Evolutionary conservation across 192 early-diverging fungal species (phyloP), one percentile per base, ranked within the genome.

Genomic region (Linnemannia schmuckeri): DNA sequence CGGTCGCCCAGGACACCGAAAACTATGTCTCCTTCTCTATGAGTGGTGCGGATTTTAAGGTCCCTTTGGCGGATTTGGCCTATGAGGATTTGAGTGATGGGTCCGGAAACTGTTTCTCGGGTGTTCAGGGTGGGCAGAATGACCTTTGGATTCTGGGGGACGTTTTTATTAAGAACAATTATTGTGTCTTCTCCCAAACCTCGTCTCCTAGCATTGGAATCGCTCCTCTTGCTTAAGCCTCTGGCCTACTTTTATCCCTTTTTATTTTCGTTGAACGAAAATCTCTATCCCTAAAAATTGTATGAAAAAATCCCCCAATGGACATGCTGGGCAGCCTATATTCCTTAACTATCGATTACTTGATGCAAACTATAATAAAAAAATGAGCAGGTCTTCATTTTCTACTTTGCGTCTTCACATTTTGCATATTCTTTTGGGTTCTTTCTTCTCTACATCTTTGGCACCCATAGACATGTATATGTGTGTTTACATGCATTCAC

Each of bases 91-190:
- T 82, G 22, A 74, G 80, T 20, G 80, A 81, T 70, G 80, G 80
- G 27, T 81, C 80, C 5, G 80, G 80, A 30, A 75, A 79, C 74
- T 80, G 78, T 73, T 9, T 86, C 79, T 80, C 75, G 27, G 83
- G 88, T 49, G 78, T 89, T 47, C 85, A 82, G 74, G 85, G 86
- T 74, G 82, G 76, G 42, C 69, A 82, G 72, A 54, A 84, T 17
- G 73, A 66, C 40, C 81, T 89, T 54, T 81, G 80, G 27, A 95
- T 95, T 54, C 74, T 95, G 24, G 94, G 94, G 63, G 93, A 94
- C 81, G 89, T 92, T 18, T 95, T 95, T 82, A 80, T 95, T 70
- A 92, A 92, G 81, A 93, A 93, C 66, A 92, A 92, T 80, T 95
- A 94, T 73, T 89, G 91, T 42, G 92, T 93, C 74, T 95, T 93